These are phyloP conservation scores for Medicago lupulina DNA, from an alignment of 306 rosid species.

Conservation along the genomic window DNA sequence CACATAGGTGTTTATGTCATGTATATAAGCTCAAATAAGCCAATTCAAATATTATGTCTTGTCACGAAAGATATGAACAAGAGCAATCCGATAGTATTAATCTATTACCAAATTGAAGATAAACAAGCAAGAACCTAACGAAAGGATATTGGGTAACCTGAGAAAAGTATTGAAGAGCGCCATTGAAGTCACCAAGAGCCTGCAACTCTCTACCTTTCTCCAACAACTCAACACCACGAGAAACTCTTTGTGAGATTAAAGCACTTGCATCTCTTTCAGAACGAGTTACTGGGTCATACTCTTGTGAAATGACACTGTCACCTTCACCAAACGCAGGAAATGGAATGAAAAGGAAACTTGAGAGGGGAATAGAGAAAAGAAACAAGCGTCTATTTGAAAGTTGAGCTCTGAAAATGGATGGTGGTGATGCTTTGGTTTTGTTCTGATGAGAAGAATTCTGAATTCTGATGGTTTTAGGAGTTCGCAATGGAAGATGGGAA, in stretches of 20 bases:
- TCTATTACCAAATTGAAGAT: conserved; percentile 4
- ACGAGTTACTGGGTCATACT: conserved; percentile 61
- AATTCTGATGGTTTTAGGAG: conserved; percentile 16
- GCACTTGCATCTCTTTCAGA: conserved; percentile 64
- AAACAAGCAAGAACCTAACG: conserved; percentile 10
- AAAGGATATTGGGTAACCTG: conserved; percentile 45
- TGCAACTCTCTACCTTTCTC: conserved; percentile 79
- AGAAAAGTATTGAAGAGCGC: conserved; percentile 70
- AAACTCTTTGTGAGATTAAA: conserved; percentile 55
- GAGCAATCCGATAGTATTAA: conserved; percentile 2
- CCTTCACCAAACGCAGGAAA: conserved; percentile 36
- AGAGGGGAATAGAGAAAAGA: conserved; percentile 61
- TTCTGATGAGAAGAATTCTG: conserved; percentile 24
- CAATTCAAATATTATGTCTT: no score
- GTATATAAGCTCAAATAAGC: no score
- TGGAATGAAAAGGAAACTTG: conserved; percentile 54
- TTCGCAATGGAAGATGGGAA: conserved; percentile 44
- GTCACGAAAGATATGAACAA: not conserved
- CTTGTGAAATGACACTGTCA: not conserved
- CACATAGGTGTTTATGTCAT: no score
- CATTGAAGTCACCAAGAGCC: conserved; percentile 69
- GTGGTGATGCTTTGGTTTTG: conserved; percentile 18
- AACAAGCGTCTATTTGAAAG: conserved; percentile 56
- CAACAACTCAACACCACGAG: conserved; percentile 68
- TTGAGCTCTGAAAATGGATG: conserved; percentile 39